Percentiles rank a stretch among this genome's conserved stretches.
phyloP scores from a whole-genome alignment of 345 rosid genomes.

The Gossypium ekmanianum region DNA sequence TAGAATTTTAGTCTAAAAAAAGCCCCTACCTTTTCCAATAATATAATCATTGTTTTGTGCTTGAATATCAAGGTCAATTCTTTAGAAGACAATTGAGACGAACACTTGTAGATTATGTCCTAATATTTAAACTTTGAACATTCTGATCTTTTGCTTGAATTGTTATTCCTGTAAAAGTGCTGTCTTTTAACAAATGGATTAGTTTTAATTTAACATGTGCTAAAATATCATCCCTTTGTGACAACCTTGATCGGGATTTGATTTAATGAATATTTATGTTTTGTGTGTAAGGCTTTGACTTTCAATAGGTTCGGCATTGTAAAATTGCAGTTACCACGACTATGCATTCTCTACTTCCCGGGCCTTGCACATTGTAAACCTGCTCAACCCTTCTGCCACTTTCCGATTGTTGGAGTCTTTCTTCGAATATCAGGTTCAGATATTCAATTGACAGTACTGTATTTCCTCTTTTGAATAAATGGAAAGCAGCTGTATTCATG shows the following conservation, averaged over 20 bases:
- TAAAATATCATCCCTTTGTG: neutral
- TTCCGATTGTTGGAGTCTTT: slow-evolving; percentile 60
- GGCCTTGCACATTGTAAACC: slow-evolving; percentile 65
- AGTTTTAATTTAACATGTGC: neutral
- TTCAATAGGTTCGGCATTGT: neutral
- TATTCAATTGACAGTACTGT: neutral
- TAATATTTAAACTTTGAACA: neutral
- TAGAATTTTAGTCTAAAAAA: neutral
- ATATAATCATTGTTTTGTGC: neutral
- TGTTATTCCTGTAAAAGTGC: neutral
- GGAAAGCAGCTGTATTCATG: neutral
- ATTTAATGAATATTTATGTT: slow-evolving; percentile 2
- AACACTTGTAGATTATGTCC: neutral
- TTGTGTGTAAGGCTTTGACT: neutral
- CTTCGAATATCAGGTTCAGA: slow-evolving; percentile 67
- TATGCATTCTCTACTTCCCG: slow-evolving; percentile 74
- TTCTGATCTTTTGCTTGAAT: neutral
- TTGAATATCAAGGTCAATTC: neutral
- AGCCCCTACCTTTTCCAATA: neutral
- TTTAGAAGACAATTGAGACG: neutral
- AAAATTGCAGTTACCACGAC: slow-evolving; percentile 73
- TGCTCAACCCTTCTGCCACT: slow-evolving; percentile 49
- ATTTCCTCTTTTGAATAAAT: neutral
- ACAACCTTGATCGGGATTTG: slow-evolving; percentile 1
- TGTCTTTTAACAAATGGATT: neutral